phyloP scores from a whole-genome alignment of 2,329 filamentous ascomycete species.

The Magnaporthiopsis incrustans region DNA sequence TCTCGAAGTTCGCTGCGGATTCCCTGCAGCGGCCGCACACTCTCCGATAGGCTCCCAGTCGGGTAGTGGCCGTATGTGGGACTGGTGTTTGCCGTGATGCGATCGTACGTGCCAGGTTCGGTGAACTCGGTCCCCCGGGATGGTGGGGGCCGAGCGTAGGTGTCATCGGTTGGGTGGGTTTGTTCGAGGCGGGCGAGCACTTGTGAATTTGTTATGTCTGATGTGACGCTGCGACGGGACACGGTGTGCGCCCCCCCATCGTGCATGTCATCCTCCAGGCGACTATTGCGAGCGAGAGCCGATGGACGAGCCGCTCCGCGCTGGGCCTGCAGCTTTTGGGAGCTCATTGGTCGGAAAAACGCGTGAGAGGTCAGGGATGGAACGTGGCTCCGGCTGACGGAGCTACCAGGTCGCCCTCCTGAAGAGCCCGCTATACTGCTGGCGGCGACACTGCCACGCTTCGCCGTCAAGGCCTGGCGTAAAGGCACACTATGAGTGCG shows the following conservation, averaged over 20 bases:
- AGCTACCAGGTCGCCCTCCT: constrained; percentile 51
- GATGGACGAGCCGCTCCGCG: constrained; percentile 49
- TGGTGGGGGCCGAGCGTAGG: constrained; percentile 50
- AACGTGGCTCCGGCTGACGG: constrained; percentile 77
- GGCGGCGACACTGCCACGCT: constrained; percentile 29
- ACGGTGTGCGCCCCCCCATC: background rate
- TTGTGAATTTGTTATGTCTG: constrained; percentile 43
- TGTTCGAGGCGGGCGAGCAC: constrained; percentile 24
- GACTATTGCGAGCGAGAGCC: constrained; percentile 30
- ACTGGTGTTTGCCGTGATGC: constrained; percentile 65
- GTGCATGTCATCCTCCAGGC: constrained; percentile 12
- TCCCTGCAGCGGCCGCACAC: constrained; percentile 66
- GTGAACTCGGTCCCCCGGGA: constrained; percentile 78
- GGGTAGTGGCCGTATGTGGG: constrained; percentile 53
- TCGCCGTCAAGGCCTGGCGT: constrained; percentile 40
- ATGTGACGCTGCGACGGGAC: constrained; percentile 34
- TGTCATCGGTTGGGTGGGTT: constrained; percentile 29
- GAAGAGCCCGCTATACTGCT: constrained; percentile 34
- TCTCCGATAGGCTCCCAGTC: constrained; percentile 62
- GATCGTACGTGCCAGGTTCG: constrained; percentile 63
- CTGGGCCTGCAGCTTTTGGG: constrained; percentile 87
- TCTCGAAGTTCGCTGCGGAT: constrained; percentile 20
- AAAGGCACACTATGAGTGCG: constrained; percentile 43
- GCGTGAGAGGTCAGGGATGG: constrained; percentile 82
- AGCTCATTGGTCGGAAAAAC: constrained; percentile 96